Percentiles rank a stretch among this genome's conserved stretches.
phyloP scores from a whole-genome alignment of 768 basidiomycete genomes.

The Psilocybe cyanescens region DNA sequence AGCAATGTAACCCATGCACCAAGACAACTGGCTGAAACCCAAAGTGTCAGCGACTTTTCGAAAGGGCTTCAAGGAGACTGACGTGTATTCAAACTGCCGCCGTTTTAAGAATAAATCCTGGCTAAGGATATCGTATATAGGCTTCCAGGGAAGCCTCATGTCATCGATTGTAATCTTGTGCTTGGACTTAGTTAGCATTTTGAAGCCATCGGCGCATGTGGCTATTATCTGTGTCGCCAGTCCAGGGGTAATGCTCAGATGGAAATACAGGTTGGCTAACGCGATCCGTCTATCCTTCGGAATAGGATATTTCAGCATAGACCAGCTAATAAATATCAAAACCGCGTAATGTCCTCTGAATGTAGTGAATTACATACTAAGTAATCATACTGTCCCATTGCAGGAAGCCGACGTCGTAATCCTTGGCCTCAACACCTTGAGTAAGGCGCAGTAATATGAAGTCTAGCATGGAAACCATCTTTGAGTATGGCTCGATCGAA shows the following conservation, averaged over 20 bases:
- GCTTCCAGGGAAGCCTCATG: conserved; percentile 82
- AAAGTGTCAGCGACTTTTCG: conserved; percentile 6
- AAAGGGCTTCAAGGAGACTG: conserved; percentile 24
- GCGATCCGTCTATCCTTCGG: conserved; percentile 77
- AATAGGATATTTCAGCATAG: conserved; percentile 84
- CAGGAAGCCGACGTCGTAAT: conserved; percentile 79
- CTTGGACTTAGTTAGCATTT: conserved; percentile 63
- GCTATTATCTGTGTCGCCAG: conserved; percentile 74
- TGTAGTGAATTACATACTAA: conserved; percentile 51
- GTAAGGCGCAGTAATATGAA: conserved; percentile 68
- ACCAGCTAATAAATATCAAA: conserved; percentile 57
- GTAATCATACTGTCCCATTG: conserved; percentile 82
- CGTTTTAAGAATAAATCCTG: conserved; percentile 78
- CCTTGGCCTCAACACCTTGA: conserved; percentile 78
- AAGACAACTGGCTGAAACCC: conserved; percentile 63
- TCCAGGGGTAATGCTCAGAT: conserved; percentile 75
- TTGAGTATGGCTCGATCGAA: conserved; percentile 72
- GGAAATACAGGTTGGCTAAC: conserved; percentile 79
- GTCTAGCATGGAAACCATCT: conserved; percentile 78
- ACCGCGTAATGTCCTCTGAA: conserved; percentile 7
- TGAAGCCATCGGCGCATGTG: conserved; percentile 66
- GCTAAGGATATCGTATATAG: conserved; percentile 71
- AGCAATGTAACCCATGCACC: conserved; percentile 77
- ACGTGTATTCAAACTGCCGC: conserved; percentile 82
- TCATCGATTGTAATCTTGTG: conserved; percentile 79